Conservation (phyloP, 2,329 filamentous ascomycete species). For the Stachybotrys chartarum region DNA sequence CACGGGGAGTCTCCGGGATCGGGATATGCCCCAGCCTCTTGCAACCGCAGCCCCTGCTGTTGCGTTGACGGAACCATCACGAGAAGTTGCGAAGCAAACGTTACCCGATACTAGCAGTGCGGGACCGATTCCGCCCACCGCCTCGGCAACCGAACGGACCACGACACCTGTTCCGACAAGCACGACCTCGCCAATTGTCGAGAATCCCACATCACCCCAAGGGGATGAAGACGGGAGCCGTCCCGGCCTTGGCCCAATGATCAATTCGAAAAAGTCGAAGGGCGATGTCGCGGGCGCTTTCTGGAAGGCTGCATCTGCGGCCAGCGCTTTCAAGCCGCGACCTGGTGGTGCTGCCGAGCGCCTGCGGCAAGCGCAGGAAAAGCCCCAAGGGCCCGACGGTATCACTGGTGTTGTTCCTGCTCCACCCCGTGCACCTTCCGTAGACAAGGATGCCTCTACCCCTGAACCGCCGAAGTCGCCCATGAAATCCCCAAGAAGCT, state of each 20-base stretch:
- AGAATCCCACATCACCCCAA: slow-evolving; percentile 13
- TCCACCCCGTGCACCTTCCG: slow-evolving; percentile 45
- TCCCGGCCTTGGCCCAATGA: slow-evolving; percentile 86
- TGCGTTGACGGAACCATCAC: slow-evolving; percentile 8
- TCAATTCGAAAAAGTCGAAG: slow-evolving; percentile 69
- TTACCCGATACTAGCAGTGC: neutral
- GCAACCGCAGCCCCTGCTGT: slow-evolving; percentile 6
- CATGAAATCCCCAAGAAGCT: slow-evolving; percentile 17
- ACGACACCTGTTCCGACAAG: neutral
- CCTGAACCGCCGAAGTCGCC: slow-evolving; percentile 20
- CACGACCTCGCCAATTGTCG: slow-evolving; percentile 3
- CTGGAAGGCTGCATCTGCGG: slow-evolving; percentile 61
- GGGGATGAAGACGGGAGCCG: slow-evolving; percentile 34
- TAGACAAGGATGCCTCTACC: slow-evolving; percentile 18
- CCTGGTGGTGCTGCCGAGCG: slow-evolving; percentile 81
- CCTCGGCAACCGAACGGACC: neutral
- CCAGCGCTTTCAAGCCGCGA: slow-evolving; percentile 69
- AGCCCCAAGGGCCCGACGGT: slow-evolving; percentile 67
- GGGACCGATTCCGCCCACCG: neutral
- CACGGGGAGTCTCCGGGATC: slow-evolving; percentile 23
- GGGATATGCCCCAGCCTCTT: slow-evolving; percentile 11
- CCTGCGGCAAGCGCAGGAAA: slow-evolving; percentile 55
- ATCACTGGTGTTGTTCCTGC: slow-evolving; percentile 85
- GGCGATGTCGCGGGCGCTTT: slow-evolving; percentile 69
- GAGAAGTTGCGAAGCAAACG: slow-evolving; percentile 11